Evolutionary conservation across 805 yeast genomes (phyloP).

Genomic region (Starmera pachycereana): DNA sequence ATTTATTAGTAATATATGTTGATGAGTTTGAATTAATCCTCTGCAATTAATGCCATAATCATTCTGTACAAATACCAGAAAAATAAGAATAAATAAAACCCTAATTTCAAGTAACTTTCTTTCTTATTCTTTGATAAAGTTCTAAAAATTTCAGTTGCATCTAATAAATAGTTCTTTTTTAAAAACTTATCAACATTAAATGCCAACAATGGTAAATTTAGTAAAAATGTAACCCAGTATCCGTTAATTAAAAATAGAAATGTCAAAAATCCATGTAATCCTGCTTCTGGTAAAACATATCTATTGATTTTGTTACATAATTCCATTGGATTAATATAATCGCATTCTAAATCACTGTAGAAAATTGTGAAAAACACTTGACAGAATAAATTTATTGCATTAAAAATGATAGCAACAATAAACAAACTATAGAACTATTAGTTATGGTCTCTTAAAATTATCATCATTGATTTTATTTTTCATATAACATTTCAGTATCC

Average conservation of each 20-base stretch:
- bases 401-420: conserved; percentile 69
- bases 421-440: conserved; percentile 34
- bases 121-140: conserved; percentile 88
- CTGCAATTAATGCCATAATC: conserved; percentile 79
- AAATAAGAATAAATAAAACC: conserved; percentile 84
- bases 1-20: background rate
- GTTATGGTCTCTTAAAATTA: background rate
- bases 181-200: conserved; percentile 74
- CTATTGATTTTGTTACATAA: conserved; percentile 87
- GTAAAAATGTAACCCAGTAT: conserved; percentile 80
- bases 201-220: conserved; percentile 76
- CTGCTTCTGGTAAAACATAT: conserved; percentile 85
- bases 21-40: conserved; percentile 4
- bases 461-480: background rate
- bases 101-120: conserved; percentile 83
- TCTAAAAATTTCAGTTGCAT: conserved; percentile 96
- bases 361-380: conserved; percentile 94
- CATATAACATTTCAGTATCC: background rate
- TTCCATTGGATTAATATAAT: conserved; percentile 95
- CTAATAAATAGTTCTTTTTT: conserved; percentile 76
- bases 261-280: conserved; percentile 64
- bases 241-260: conserved; percentile 72
- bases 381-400: conserved; percentile 79
- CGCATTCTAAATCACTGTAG: conserved; percentile 92
- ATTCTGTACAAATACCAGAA: conserved; percentile 93